phyloP scores from a whole-genome alignment of 805 yeast species.

The Myxozyma vanderwaltii region DNA sequence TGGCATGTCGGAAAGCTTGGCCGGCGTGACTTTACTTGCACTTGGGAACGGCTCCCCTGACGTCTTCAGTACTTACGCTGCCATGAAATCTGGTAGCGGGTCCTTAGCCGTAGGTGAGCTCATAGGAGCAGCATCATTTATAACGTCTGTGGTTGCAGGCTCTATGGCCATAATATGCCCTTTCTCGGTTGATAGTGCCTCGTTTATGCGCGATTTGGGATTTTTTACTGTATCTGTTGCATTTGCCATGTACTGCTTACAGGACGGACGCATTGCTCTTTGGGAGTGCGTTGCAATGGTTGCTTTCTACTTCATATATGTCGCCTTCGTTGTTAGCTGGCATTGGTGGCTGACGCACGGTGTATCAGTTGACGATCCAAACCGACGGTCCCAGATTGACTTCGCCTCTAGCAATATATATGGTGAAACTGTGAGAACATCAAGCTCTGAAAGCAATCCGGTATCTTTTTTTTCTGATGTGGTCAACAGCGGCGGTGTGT shows the following conservation, averaged over 20 bases:
- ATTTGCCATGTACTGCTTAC: conserved; percentile 47
- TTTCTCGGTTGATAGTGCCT: conserved; percentile 50
- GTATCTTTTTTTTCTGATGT: conserved; percentile 20
- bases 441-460: not conserved
- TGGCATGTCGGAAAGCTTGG: conserved; percentile 67
- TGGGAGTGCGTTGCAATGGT: conserved; percentile 63
- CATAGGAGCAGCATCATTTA: conserved; percentile 86
- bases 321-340: conserved; percentile 51
- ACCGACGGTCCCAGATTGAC: not conserved
- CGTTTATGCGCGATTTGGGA: conserved; percentile 61
- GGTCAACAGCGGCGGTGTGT: conserved; percentile 17
- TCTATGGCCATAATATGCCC: conserved; percentile 71
- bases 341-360: conserved; percentile 43
- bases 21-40: conserved; percentile 82
- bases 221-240: conserved; percentile 58
- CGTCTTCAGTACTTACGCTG: conserved; percentile 78
- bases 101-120: conserved; percentile 86
- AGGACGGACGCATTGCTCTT: conserved; percentile 57
- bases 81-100: conserved; percentile 70
- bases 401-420: not conserved
- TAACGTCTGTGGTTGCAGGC: conserved; percentile 79
- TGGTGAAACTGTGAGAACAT: not conserved
- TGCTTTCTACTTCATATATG: conserved; percentile 59
- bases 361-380: not conserved
- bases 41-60: conserved; percentile 94